These are phyloP conservation scores for Rhodotorula diobovata DNA, from an alignment of 768 basidiomycete genomes.

Conservation along the genomic window DNA sequence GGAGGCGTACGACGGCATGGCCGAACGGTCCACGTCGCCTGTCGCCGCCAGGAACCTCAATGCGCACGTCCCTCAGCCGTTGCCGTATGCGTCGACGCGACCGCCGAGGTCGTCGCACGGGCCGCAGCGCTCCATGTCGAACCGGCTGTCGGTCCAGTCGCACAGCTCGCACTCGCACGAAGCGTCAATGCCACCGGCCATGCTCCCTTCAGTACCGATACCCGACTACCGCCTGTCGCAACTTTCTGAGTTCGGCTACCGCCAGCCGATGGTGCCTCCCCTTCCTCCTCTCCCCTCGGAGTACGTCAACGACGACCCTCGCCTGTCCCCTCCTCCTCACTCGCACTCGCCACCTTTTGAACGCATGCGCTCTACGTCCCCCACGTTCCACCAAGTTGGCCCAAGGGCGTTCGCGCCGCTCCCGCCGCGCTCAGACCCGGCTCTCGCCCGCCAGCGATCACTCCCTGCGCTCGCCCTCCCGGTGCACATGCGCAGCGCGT, in stretches of 20 bases:
- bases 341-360: neutral
- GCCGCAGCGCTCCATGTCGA: slow-evolving; percentile 8
- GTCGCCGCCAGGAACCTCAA: neutral
- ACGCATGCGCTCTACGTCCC: slow-evolving; percentile 14
- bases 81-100: neutral
- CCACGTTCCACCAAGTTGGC: neutral
- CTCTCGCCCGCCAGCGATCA: neutral
- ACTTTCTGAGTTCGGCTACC: neutral
- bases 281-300: neutral
- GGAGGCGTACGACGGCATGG: slow-evolving; percentile 1
- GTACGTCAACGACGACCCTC: neutral
- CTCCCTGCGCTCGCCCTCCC: slow-evolving; percentile 13
- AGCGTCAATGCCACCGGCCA: neutral
- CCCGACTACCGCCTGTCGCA: slow-evolving; percentile 23
- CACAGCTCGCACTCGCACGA: slow-evolving; percentile 21
- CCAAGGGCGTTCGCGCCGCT: neutral
- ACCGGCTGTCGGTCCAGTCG: slow-evolving; percentile 18
- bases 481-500: neutral
- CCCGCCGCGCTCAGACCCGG: neutral
- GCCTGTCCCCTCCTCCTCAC: neutral
- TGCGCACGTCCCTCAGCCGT: neutral
- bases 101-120: neutral
- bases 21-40: neutral
- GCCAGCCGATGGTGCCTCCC: neutral
- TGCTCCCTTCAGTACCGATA: neutral